Evolutionary conservation across 768 basidiomycete genomes (phyloP), one percentile per base, ranked within the genome.

Genomic region (Leccinum imitatum): DNA sequence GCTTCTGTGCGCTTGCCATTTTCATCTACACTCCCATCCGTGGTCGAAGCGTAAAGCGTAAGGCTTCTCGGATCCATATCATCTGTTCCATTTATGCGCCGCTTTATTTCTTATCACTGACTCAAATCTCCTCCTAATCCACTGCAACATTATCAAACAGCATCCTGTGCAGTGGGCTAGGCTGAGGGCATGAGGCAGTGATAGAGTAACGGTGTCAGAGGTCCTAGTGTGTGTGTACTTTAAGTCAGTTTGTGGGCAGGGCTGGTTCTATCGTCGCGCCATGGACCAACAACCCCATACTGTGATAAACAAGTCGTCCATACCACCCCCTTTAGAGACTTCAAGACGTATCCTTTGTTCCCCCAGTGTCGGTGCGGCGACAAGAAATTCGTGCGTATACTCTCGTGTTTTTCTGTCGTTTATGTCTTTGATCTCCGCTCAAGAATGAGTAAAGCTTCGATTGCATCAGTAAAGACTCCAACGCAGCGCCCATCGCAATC

Each of bases 391-490:
- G 74, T 77, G 66, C 73, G 78, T 78, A 63, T 67, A 62, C 48
- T 37, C 48, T 37, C 57, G 69, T 68, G 10, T 33, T 54, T 13
- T 39, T 17, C 39, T 39, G 39, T 39, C 39, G 17, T 39, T 39
- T 15, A 9, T 39, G 39, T 39, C 6, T 39, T 17, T 39, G 6
- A 17, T 17, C 6, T 17, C 15, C 15, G 37, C 46, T 33, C 9
- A 65, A 92, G 90, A 92, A 95, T 95, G 93, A 95, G 91, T 91
- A 94, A 89, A 87, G 85, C 84, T 78, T 86, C 90, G 67, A 84
- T 88, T 76, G 81, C 84, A 76, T 79, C 89, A 76, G 79, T 78
- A 78, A 88, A 87, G 85, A 87, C 79, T 80, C 82, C 83, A 77
- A 75, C 85, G 79, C 85, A 80, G 83, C 86, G 87, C 79, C 79